A percentile compares a stretch with the other conserved stretches of the same genome.
Evolutionary conservation across 2,329 filamentous ascomycete species (phyloP).

Genomic region (Aspergillus fumigatus): DNA sequence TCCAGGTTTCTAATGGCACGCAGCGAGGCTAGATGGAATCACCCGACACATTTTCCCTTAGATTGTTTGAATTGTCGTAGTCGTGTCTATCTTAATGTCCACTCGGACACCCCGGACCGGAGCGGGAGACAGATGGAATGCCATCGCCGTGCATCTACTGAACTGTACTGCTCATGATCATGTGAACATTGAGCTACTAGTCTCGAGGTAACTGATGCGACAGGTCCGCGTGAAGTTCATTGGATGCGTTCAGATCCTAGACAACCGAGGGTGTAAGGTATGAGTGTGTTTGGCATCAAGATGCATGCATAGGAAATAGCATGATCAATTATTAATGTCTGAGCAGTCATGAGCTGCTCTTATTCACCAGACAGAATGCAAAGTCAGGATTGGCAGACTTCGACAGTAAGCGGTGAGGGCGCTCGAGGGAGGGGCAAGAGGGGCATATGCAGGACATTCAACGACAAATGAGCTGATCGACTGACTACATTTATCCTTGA

Average conservation of each 20-base stretch:
- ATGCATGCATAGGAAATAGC: not conserved
- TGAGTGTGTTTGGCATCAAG: not conserved
- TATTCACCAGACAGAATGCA: not conserved
- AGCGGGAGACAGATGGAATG: constrained; percentile 7
- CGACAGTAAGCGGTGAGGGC: constrained; percentile 11
- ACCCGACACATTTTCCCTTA: constrained; percentile 13
- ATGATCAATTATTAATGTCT: not conserved
- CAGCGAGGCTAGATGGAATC: constrained; percentile 9
- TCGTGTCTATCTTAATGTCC: constrained; percentile 27
- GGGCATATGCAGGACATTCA: constrained; percentile 7
- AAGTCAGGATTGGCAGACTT: constrained; percentile 8
- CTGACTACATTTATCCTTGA: constrained; percentile 13
- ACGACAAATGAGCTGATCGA: constrained; percentile 5
- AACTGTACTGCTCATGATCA: constrained; percentile 13
- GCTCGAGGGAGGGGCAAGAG: constrained; percentile 8
- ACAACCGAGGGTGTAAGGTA: not conserved
- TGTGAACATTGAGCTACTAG: constrained; percentile 12
- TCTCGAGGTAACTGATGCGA: not conserved
- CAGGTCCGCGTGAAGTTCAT: not conserved
- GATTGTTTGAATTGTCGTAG: constrained; percentile 6
- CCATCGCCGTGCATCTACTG: constrained; percentile 9
- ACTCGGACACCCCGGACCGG: constrained; percentile 32
- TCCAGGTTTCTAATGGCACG: constrained; percentile 1
- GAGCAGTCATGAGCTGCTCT: not conserved
- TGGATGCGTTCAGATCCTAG: not conserved